These are phyloP conservation scores for Zhuliangozyma blackwelliae DNA, from an alignment of 1,139 yeast species.

Conservation along the genomic window DNA sequence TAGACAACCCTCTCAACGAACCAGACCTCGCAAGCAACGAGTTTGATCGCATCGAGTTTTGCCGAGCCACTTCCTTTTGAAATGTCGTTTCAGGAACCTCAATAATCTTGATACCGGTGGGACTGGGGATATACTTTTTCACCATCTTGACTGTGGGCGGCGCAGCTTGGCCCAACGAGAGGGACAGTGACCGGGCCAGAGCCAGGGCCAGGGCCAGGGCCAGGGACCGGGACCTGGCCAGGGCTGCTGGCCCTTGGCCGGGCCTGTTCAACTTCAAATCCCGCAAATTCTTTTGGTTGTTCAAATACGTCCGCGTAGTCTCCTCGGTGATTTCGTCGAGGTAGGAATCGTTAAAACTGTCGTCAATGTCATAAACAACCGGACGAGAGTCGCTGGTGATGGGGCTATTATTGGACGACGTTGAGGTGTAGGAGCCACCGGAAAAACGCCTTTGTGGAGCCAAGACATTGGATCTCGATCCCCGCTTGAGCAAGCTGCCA, in stretches of 20 bases:
- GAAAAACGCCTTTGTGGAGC: slow-evolving; percentile 10
- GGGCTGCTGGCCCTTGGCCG: slow-evolving; percentile 8
- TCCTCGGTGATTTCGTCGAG: slow-evolving; percentile 28
- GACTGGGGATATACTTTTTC: slow-evolving; percentile 45
- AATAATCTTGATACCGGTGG: slow-evolving; percentile 44
- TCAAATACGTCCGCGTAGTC: slow-evolving; percentile 13
- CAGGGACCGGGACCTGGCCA: background rate
- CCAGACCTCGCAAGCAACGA: slow-evolving; percentile 17
- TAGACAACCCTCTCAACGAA: slow-evolving; percentile 15
- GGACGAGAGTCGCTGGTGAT: slow-evolving; percentile 8
- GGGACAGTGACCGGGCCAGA: too few species aligned
- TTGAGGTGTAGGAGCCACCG: slow-evolving; percentile 13
- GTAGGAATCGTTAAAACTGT: slow-evolving; percentile 25
- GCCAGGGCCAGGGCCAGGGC: background rate
- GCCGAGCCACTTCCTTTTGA: slow-evolving; percentile 37
- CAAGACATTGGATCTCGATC: slow-evolving; percentile 6
- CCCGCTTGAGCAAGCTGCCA: slow-evolving; percentile 15
- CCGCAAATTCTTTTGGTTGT: slow-evolving; percentile 21
- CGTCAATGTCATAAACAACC: slow-evolving; percentile 24
- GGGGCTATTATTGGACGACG: slow-evolving; percentile 6
- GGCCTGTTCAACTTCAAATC: slow-evolving; percentile 19
- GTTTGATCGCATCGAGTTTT: slow-evolving; percentile 32
- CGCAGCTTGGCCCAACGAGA: background rate
- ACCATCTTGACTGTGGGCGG: slow-evolving; percentile 32
- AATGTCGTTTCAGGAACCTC: slow-evolving; percentile 42